These are phyloP conservation scores for Tetrapyrgos nigripes DNA, from an alignment of 1,284 basidiomycete species.

Conservation along the genomic window DNA sequence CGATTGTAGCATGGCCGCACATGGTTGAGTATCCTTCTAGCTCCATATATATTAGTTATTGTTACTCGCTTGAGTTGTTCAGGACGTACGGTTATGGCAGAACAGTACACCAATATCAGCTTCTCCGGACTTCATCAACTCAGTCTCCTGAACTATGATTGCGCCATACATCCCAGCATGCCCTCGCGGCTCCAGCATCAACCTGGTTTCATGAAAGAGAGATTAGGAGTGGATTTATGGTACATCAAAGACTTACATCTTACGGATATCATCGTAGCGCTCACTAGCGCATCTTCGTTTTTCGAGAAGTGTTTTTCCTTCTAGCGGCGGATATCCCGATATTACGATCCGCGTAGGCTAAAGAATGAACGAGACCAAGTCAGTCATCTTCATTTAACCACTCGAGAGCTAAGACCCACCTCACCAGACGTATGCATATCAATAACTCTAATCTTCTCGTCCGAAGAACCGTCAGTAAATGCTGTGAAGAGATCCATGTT, in stretches of 20 bases:
- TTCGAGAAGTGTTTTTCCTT: conserved; percentile 41
- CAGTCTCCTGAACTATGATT: conserved; percentile 44
- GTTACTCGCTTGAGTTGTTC: background rate
- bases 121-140: conserved; percentile 39
- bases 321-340: conserved; percentile 38
- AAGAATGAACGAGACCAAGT: background rate
- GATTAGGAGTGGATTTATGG: background rate
- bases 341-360: conserved; percentile 49
- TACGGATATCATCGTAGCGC: conserved; percentile 37
- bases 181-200: conserved; percentile 51
- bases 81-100: conserved; percentile 47
- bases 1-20: conserved; percentile 54
- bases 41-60: background rate
- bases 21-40: conserved; percentile 55
- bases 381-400: background rate
- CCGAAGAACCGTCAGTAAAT: background rate
- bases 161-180: conserved; percentile 56
- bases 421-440: conserved; percentile 50
- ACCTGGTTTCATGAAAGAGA: conserved; percentile 21
- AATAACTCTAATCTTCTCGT: conserved; percentile 30
- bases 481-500: conserved; percentile 5
- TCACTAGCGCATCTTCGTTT: conserved; percentile 38
- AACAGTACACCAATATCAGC: conserved; percentile 53
- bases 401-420: conserved; percentile 27
- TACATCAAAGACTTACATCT: conserved; percentile 24